Evolutionary conservation across 176 grass and related monocot species (phyloP).

Genomic region (Aegilops umbellulata): DNA sequence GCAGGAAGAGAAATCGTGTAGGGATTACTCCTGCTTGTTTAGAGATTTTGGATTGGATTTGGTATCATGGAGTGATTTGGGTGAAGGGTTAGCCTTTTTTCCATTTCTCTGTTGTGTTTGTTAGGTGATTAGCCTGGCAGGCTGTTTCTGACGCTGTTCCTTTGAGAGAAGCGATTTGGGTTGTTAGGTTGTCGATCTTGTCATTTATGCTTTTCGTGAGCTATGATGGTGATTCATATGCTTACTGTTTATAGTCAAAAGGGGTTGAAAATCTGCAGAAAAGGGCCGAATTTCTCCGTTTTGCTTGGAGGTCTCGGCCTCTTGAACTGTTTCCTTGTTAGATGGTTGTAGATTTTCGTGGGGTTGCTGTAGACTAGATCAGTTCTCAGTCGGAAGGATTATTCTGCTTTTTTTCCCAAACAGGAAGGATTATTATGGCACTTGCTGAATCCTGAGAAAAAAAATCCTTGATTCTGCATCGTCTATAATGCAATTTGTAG

Average conservation of each 20-base stretch:
- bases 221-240: background rate
- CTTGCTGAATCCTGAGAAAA: background rate
- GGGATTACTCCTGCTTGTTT: background rate
- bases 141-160: background rate
- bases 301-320: background rate
- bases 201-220: background rate
- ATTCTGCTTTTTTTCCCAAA: background rate
- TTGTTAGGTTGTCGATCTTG: background rate
- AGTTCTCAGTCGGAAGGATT: background rate
- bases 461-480: background rate
- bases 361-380: background rate
- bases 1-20: background rate
- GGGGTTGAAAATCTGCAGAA: background rate
- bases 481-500: background rate
- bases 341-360: background rate
- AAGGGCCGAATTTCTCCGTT: background rate
- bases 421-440: background rate
- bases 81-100: background rate
- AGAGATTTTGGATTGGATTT: background rate
- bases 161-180: background rate
- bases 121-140: background rate
- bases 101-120: background rate
- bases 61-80: background rate
- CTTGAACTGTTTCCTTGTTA: conserved; percentile 10
- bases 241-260: conserved; percentile 2